phyloP scores from a whole-genome alignment of 2,329 filamentous ascomycete genomes.

The Trichoderma sp. region DNA sequence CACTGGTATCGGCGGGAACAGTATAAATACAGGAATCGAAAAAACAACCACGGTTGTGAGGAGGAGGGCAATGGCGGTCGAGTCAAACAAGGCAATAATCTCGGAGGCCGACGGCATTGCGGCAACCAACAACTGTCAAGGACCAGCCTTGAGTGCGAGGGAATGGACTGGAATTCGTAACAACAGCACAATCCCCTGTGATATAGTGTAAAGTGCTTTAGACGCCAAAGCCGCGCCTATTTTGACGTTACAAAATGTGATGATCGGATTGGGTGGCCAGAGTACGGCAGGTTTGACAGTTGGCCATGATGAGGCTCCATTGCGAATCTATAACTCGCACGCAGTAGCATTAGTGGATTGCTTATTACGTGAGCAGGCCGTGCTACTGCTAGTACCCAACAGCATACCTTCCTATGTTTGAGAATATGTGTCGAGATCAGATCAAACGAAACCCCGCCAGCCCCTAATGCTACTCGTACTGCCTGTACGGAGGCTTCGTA shows the following conservation, averaged over 20 bases:
- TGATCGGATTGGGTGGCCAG: neutral
- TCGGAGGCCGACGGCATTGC: constrained; percentile 31
- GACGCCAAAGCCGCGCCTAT: neutral
- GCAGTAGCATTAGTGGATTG: neutral
- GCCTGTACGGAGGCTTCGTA: neutral
- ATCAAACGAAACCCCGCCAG: neutral
- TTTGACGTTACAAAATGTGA: neutral
- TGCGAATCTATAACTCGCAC: neutral
- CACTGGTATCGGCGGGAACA: constrained; percentile 57
- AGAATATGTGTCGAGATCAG: neutral
- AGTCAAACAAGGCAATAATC: constrained; percentile 34
- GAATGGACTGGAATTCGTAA: neutral
- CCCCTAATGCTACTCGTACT: neutral
- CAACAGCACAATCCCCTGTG: neutral
- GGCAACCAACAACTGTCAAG: constrained; percentile 5
- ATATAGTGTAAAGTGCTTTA: neutral
- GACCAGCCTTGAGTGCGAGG: neutral
- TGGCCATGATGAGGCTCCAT: neutral
- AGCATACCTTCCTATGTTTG: neutral
- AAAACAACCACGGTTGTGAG: constrained; percentile 52
- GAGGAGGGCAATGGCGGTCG: constrained; percentile 43
- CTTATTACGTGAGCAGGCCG: constrained; percentile 12
- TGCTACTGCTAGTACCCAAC: neutral
- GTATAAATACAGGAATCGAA: constrained; percentile 54
- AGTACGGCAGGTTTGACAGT: neutral